Evolutionary conservation across 2,329 filamentous ascomycete genomes (phyloP).

Genomic region (Fusarium proliferatum): DNA sequence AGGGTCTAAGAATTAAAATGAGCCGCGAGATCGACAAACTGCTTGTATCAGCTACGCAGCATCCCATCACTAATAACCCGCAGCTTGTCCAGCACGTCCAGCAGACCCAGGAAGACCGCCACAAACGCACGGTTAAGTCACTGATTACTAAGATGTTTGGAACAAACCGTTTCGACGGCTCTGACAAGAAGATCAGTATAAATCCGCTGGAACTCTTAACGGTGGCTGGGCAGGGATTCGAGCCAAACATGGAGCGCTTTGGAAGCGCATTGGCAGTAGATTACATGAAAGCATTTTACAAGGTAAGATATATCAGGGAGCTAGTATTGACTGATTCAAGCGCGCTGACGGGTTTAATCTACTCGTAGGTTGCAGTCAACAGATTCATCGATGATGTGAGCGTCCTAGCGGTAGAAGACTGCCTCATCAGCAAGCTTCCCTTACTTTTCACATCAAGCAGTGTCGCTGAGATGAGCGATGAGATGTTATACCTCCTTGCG

Average conservation of each 20-base stretch:
- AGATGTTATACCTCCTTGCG: background rate
- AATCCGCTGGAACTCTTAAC: background rate
- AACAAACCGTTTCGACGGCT: background rate
- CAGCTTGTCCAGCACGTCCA: background rate
- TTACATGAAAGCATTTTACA: conserved; percentile 55
- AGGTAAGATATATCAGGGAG: conserved; percentile 41
- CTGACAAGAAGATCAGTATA: background rate
- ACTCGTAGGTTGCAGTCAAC: conserved; percentile 6
- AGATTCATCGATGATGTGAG: conserved; percentile 23
- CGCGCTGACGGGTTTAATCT: background rate
- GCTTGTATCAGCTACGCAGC: background rate
- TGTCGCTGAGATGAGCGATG: background rate
- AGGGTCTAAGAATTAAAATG: background rate
- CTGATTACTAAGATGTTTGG: background rate
- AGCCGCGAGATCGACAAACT: background rate
- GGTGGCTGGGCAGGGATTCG: background rate
- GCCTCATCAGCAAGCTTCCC: background rate
- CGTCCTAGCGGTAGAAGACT: background rate
- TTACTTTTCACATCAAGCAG: background rate
- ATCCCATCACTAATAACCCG: background rate
- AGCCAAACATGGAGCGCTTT: conserved; percentile 46
- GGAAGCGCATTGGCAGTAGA: conserved; percentile 50
- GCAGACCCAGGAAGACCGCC: background rate
- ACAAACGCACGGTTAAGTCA: conserved; percentile 8
- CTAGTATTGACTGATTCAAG: background rate